Evolutionary conservation across 164 flowering plant genomes (phyloP), one percentile per base, ranked within the genome.

Genomic region (Euptelea pleiosperma): DNA sequence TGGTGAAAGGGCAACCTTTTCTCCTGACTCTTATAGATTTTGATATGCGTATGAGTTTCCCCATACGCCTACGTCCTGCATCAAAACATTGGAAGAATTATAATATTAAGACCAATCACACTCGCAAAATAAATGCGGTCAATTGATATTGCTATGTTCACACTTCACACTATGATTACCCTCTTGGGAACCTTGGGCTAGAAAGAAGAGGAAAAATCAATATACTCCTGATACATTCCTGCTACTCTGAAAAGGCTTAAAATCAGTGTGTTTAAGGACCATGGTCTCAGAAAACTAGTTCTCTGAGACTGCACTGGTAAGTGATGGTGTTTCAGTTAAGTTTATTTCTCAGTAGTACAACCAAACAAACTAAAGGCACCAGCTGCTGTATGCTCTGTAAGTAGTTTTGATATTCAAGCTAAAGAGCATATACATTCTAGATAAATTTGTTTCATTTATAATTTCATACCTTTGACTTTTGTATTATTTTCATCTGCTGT

Each of bases 61-160:
- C 68, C 58, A 59, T 58, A 30, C 58, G 47, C 25, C 60, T 67
- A 28, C 60, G 60, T 22, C 82, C 85, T 87, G 81, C 79, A 80
- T 67, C 49, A 53, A 34, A 66, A 14, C 11, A 26, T 42, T 49
- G n/a, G 24, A 39, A 9, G 2, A 30, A 26, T 19, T 15, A 16
- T 8, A 6, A 19, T 4, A 37, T 10, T 2, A 37, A 25, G 3
- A 26, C 11, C 24, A 24, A 3, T n/a, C 28, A 24, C 19, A 52
- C 6, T n/a, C 34, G 39, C 2, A 24, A 54, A 22, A 37, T 24
- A 6, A 10, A 21, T 5, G 6, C 16, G 15, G 22, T 8, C 16
- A 4, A n/a, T n/a, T n/a, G n/a, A n/a, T n/a, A n/a, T n/a, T n/a
- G n/a, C n/a, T n/a, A n/a, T n/a, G n/a, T n/a, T n/a, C n/a, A n/a